These are phyloP conservation scores for Cynara cardunculus DNA, from an alignment of 129 eudicot species.

Conservation along the genomic window DNA sequence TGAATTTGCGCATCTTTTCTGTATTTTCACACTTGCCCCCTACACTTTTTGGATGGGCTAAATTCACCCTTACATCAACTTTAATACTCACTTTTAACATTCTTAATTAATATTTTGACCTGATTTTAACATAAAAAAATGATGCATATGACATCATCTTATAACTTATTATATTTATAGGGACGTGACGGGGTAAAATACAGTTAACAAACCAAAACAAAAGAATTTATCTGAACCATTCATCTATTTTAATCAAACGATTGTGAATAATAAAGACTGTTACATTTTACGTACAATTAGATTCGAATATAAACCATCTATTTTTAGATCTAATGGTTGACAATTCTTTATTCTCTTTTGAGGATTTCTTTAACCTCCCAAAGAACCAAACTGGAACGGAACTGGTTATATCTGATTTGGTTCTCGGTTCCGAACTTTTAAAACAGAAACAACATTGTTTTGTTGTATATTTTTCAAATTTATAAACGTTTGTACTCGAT, in stretches of 20 bases:
- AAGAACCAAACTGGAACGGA: neutral
- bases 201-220: neutral
- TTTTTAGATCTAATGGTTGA: neutral
- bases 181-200: neutral
- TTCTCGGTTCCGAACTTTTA: neutral
- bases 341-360: neutral
- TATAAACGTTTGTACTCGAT: neutral
- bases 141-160: neutral
- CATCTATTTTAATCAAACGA: neutral
- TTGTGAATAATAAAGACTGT: neutral
- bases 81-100: too few species aligned
- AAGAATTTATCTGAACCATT: neutral
- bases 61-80: too few species aligned
- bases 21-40: constrained; percentile 21
- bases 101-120: too few species aligned
- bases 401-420: neutral
- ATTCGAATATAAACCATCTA: neutral
- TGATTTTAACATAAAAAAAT: too few species aligned
- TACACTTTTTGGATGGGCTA: neutral
- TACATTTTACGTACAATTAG: neutral
- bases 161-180: neutral
- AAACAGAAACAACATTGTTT: neutral
- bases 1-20: constrained; percentile 6
- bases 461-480: neutral
- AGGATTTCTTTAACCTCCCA: neutral